Evolutionary conservation across 805 yeast genomes (phyloP), one percentile per base, ranked within the genome.

Genomic region (Wickerhamomyces strasburgensis): DNA sequence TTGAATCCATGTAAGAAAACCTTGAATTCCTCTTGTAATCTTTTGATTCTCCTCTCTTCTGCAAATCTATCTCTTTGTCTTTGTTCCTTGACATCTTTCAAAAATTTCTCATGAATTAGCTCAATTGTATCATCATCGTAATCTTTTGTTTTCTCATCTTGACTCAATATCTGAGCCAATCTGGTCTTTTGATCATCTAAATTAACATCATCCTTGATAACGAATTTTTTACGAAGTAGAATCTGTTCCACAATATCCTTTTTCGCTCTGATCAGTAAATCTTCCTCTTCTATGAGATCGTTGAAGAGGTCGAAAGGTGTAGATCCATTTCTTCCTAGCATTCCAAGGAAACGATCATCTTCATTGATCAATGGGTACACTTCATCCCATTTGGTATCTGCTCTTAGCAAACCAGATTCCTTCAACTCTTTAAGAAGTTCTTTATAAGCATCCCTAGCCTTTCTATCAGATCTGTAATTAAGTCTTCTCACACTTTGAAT

Each of bases 281-380:
- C 68, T 48, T 75, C 78, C 38, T 75, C 80, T 47, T 82, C 88
- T 3, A 82, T 68, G 0, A 72, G 50, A 55, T 88, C 95, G 74
- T 85, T 73, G 55, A 82, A 87, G 28, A 84, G 58, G 44, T 87
- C 95, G 29, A 80, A 52, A 1, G 95, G 82, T 1, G 78, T 70
- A 0, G 96, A 86, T 0, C 96, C 95, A 31, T 73, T 67, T 37
- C 88, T 69, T 0, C 94, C 95, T 39, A 87, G 67, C 26, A 87
- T 44, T 16, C 70, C 75, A 13, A 73, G 49, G 51, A 82, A 87
- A 13, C 75, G 61, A 31, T 64, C 65, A 42, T 80, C 82, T 23
- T 73, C 70, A 40, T 74, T 74, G 1, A 86, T 48, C 5, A 51
- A 41, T 0, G 70, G 62, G 29, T 73, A 67, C 2, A 84, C 50